Evolutionary conservation across 768 basidiomycete genomes (phyloP).

Genomic region (Kondoa malvinella): DNA sequence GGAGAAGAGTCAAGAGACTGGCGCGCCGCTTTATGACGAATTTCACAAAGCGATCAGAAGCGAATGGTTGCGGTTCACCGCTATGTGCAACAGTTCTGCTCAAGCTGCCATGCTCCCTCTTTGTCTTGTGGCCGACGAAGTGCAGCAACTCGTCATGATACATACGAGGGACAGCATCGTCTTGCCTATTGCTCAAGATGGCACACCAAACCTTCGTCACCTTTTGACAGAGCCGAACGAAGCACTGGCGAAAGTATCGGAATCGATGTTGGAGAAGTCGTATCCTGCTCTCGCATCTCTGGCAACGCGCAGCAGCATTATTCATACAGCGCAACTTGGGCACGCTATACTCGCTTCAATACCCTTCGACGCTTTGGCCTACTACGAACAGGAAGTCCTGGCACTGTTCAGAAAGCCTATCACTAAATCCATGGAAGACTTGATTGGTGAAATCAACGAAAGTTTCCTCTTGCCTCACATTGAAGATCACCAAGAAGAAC

Average conservation of each 20-base stretch:
- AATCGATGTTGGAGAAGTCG: neutral
- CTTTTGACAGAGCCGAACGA: neutral
- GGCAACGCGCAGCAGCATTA: neutral
- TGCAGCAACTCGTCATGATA: constrained; percentile 15
- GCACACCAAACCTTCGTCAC: neutral
- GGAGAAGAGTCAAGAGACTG: constrained; percentile 56
- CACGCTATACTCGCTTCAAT: neutral
- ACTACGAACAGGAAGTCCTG: constrained; percentile 12
- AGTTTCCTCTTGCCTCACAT: constrained; percentile 3
- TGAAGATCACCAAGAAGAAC: neutral
- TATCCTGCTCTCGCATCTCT: constrained; percentile 10
- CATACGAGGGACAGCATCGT: constrained; percentile 15
- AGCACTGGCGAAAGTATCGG: constrained; percentile 3
- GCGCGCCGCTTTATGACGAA: constrained; percentile 55
- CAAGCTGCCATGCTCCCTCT: constrained; percentile 19
- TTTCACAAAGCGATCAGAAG: constrained; percentile 72
- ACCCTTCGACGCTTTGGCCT: neutral
- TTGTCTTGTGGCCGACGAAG: constrained; percentile 9
- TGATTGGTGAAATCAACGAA: constrained; percentile 17
- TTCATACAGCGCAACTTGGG: neutral
- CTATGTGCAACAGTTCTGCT: constrained; percentile 32
- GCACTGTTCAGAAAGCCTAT: constrained; percentile 8
- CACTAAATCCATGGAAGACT: constrained; percentile 14
- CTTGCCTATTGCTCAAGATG: constrained; percentile 16
- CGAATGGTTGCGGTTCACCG: constrained; percentile 92